These are phyloP conservation scores for Haplosporangium sp. DNA, from an alignment of 371 early-diverging fungal species.

Conservation along the genomic window DNA sequence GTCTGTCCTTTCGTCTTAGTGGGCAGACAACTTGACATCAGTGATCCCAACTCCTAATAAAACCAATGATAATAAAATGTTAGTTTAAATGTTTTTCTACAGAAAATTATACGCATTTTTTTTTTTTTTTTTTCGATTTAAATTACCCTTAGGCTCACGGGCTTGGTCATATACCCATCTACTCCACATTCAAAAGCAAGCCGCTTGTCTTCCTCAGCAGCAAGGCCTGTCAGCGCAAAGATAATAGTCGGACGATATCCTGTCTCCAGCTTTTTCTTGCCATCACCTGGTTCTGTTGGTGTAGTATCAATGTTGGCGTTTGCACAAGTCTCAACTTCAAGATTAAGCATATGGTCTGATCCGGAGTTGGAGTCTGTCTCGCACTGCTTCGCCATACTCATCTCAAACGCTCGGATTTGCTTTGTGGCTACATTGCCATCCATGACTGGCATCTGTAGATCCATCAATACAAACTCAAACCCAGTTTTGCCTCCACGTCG, in stretches of 20 bases:
- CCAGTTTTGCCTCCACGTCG: constrained; percentile 33
- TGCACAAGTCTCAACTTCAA: background rate
- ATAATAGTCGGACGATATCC: constrained; percentile 48
- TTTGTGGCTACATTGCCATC: constrained; percentile 58
- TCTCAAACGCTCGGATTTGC: constrained; percentile 56
- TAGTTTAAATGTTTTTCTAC: background rate
- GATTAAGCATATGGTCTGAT: background rate
- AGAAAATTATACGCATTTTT: background rate
- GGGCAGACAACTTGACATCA: constrained; percentile 17
- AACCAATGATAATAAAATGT: background rate
- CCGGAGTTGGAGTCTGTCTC: background rate
- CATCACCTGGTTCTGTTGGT: background rate
- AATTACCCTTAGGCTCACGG: constrained; percentile 56
- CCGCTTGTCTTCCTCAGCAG: constrained; percentile 56
- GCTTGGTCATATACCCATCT: constrained; percentile 61
- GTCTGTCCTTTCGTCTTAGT: background rate
- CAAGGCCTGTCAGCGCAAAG: constrained; percentile 59
- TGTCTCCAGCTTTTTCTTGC: background rate
- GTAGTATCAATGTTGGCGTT: background rate
- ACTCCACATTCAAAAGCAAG: constrained; percentile 59
- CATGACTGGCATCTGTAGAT: constrained; percentile 61
- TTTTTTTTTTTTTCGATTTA: background rate
- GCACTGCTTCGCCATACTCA: constrained; percentile 14
- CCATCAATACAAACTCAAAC: constrained; percentile 60
- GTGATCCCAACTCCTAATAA: constrained; percentile 4